These are phyloP conservation scores for Globisporangium camurandrum DNA, from an alignment of 352 stramenopile genomes.

Conservation along the genomic window DNA sequence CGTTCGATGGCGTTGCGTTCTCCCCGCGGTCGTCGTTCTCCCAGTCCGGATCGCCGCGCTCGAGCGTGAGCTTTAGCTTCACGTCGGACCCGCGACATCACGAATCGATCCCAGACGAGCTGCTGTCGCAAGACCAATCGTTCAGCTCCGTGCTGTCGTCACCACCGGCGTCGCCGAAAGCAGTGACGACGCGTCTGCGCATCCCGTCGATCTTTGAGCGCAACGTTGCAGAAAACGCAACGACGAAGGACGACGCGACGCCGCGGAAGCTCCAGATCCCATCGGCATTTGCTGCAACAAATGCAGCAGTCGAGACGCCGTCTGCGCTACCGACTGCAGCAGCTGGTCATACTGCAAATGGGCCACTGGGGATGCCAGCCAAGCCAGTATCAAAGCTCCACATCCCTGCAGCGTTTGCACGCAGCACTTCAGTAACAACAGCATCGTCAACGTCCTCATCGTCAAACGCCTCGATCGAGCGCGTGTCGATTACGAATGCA, in stretches of 20 bases:
- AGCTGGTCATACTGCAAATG: too few relatives aligned
- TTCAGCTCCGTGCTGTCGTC: conserved; percentile 13
- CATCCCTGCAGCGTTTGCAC: conserved; percentile 39
- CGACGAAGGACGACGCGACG: conserved; percentile 17
- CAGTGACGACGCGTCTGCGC: conserved; percentile 31
- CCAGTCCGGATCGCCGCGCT: conserved; percentile 6
- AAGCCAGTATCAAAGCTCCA: conserved; percentile 61
- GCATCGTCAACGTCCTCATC: conserved; percentile 23
- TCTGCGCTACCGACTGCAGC: background rate
- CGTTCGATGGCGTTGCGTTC: too few relatives aligned
- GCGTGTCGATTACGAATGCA: background rate
- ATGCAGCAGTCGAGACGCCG: background rate
- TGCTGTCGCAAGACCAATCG: conserved; percentile 1
- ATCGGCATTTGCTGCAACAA: conserved; percentile 6
- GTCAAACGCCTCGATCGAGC: conserved; percentile 19
- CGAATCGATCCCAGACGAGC: conserved; percentile 10
- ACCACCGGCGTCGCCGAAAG: conserved; percentile 11
- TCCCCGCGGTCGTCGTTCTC: conserved; percentile 9
- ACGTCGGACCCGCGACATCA: conserved; percentile 13
- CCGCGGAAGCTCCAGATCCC: conserved; percentile 14
- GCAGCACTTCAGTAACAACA: too few relatives aligned
- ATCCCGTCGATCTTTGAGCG: conserved; percentile 54
- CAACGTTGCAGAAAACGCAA: conserved; percentile 10
- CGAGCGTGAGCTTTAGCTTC: conserved; percentile 17
- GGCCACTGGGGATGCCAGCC: too few relatives aligned